A percentile compares a stretch with the other conserved stretches of the same genome.
These are phyloP conservation scores for Shiraia bambusicola DNA, from an alignment of 2,329 filamentous ascomycete species.

Conservation along the genomic window DNA sequence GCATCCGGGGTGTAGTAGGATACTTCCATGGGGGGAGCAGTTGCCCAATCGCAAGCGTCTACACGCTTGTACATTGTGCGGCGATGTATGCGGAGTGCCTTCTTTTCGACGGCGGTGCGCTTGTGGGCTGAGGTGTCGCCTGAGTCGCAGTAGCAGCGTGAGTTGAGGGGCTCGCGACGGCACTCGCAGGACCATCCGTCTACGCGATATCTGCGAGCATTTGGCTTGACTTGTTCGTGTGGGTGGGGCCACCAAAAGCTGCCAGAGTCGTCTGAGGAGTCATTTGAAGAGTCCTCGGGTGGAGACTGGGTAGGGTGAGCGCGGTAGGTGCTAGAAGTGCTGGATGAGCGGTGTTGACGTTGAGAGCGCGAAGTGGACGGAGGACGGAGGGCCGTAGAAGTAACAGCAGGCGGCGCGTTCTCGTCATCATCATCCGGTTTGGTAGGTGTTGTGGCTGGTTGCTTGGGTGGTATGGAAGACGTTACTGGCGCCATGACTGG, in stretches of 20 bases:
- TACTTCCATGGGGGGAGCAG: slow-evolving; percentile 47
- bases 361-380: background rate
- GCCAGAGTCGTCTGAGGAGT: slow-evolving; percentile 5
- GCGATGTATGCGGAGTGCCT: slow-evolving; percentile 35
- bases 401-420: slow-evolving; percentile 1
- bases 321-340: background rate
- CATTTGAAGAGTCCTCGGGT: slow-evolving; percentile 8
- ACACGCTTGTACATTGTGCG: slow-evolving; percentile 34
- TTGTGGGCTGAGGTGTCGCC: slow-evolving; percentile 20
- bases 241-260: slow-evolving; percentile 3
- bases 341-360: background rate
- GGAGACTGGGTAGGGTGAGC: slow-evolving; percentile 5
- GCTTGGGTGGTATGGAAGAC: slow-evolving; percentile 1
- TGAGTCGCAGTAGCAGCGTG: slow-evolving; percentile 27
- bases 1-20: slow-evolving; percentile 44
- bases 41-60: slow-evolving; percentile 38
- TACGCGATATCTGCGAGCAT: slow-evolving; percentile 25
- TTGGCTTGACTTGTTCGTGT: slow-evolving; percentile 14
- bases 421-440: slow-evolving; percentile 1
- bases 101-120: slow-evolving; percentile 31
- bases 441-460: slow-evolving; percentile 4
- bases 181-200: slow-evolving; percentile 36
- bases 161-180: slow-evolving; percentile 22
- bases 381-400: background rate
- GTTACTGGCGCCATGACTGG: background rate